A percentile compares a stretch with the other conserved stretches of the same genome.
Conservation (phyloP, 2,329 filamentous ascomycete species). For the Cercospora janseana region DNA sequence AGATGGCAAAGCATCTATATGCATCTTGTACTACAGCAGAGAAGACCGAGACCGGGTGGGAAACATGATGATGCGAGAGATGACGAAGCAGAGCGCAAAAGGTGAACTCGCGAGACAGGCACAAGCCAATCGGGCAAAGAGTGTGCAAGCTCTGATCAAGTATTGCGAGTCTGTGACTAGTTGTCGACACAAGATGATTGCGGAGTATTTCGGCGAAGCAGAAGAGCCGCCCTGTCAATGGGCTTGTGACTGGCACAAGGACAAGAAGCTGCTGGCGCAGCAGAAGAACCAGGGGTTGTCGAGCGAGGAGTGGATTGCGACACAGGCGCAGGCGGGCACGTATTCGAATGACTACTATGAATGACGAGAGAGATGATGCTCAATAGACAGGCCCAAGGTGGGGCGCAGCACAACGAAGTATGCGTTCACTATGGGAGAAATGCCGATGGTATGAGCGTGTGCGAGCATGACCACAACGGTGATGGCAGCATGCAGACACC, state of each 20-base stretch:
- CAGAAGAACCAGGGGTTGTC: constrained; percentile 46
- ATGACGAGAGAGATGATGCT: constrained; percentile 17
- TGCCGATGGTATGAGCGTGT: too few species aligned
- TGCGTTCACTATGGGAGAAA: too few species aligned
- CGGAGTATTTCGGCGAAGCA: constrained; percentile 71
- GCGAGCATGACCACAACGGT: too few species aligned
- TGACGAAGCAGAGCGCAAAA: constrained; percentile 37
- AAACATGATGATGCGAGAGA: constrained; percentile 49
- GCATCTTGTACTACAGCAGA: constrained; percentile 85
- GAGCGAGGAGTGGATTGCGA: constrained; percentile 51
- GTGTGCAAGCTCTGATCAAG: constrained; percentile 59
- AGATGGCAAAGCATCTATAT: constrained; percentile 82
- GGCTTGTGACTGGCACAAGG: constrained; percentile 53
- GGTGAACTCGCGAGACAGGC: constrained; percentile 38
- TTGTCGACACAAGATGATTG: constrained; percentile 75
- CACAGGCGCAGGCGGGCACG: constrained; percentile 46
- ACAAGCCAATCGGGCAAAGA: constrained; percentile 43
- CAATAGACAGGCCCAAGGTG: too few species aligned
- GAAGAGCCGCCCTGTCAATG: constrained; percentile 41
- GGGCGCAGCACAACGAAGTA: too few species aligned
- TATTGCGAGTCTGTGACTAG: constrained; percentile 76
- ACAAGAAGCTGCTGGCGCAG: constrained; percentile 42
- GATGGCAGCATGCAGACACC: too few species aligned
- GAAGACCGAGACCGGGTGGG: constrained; percentile 78
- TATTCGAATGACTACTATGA: constrained; percentile 40